A percentile compares a stretch with the other conserved stretches of the same genome.
phyloP scores from a whole-genome alignment of 805 yeast species.

The Candida xyloterini region DNA sequence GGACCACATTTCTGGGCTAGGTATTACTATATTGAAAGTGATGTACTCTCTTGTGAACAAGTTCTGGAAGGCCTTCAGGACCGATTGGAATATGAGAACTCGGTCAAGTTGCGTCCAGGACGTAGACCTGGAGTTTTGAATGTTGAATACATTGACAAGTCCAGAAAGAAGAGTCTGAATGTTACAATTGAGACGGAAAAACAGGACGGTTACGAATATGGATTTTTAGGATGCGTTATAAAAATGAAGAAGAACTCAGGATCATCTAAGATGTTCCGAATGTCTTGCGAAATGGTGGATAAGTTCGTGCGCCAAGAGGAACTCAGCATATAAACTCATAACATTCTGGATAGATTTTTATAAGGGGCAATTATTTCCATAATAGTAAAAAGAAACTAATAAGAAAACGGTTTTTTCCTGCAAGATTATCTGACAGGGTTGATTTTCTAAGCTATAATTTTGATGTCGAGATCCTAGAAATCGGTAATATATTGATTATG shows the following conservation, averaged over 20 bases:
- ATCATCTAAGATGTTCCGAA: conserved; percentile 15
- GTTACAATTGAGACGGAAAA: conserved; percentile 25
- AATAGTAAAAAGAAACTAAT: conserved; percentile 1
- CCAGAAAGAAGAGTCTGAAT: conserved; percentile 9
- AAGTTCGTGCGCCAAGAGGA: conserved; percentile 13
- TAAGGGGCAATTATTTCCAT: not conserved
- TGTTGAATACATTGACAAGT: conserved; percentile 13
- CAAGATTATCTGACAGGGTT: conserved; percentile 3
- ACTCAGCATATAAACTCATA: not conserved
- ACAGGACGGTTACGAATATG: conserved; percentile 31
- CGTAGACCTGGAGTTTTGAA: conserved; percentile 1
- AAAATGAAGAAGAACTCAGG: conserved; percentile 25
- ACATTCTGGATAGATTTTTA: not conserved
- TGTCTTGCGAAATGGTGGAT: conserved; percentile 22
- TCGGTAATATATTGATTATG: not conserved
- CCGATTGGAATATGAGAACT: conserved; percentile 7
- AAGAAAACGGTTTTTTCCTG: conserved; percentile 9
- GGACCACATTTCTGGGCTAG: conserved; percentile 2
- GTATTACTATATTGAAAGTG: conserved; percentile 3
- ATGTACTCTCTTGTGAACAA: conserved; percentile 3
- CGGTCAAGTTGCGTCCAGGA: conserved; percentile 4
- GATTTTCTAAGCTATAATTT: not conserved
- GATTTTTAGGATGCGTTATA: conserved; percentile 33
- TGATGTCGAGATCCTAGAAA: too few species aligned
- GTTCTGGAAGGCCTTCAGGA: conserved; percentile 2